Conservation (phyloP, 2,329 filamentous ascomycete genomes). For the Cryphonectria nitschkei region DNA sequence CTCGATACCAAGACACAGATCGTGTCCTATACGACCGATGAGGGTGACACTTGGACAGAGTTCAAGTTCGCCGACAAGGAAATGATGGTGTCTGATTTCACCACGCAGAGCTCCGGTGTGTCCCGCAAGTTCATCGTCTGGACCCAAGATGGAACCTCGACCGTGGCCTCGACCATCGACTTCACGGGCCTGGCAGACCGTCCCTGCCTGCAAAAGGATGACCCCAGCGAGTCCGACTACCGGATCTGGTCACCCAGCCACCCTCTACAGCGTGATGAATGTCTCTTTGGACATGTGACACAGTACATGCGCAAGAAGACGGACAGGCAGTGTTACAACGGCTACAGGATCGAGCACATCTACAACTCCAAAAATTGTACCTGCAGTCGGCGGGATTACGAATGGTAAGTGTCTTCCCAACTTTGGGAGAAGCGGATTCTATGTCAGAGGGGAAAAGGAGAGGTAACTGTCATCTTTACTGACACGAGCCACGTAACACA, state of each 20-base stretch:
- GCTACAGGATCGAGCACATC: conserved; percentile 69
- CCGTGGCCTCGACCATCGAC: conserved; percentile 83
- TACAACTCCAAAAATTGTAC: conserved; percentile 78
- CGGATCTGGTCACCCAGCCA: conserved; percentile 86
- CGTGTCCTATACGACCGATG: conserved; percentile 78
- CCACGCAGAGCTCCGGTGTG: conserved; percentile 84
- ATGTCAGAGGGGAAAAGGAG: background rate
- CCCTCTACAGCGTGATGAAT: conserved; percentile 76
- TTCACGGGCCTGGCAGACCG: conserved; percentile 80
- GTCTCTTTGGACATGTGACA: conserved; percentile 89
- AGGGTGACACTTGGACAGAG: conserved; percentile 78
- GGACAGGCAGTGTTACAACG: conserved; percentile 81
- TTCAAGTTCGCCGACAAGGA: conserved; percentile 74
- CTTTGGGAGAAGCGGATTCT: background rate
- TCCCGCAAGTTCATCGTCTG: conserved; percentile 92
- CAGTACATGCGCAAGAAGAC: conserved; percentile 89
- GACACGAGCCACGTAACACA: conserved; percentile 41
- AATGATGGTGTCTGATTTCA: conserved; percentile 77
- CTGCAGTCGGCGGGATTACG: conserved; percentile 84
- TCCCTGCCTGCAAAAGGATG: conserved; percentile 70
- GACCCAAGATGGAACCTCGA: conserved; percentile 65
- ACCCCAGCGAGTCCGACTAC: conserved; percentile 68
- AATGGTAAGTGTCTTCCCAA: conserved; percentile 70
- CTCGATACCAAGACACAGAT: conserved; percentile 67
- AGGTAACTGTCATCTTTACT: conserved; percentile 30